A percentile compares a stretch with the other conserved stretches of the same genome.
Conservation (phyloP, 2,329 filamentous ascomycete species). For the Colletotrichum nymphaeae region DNA sequence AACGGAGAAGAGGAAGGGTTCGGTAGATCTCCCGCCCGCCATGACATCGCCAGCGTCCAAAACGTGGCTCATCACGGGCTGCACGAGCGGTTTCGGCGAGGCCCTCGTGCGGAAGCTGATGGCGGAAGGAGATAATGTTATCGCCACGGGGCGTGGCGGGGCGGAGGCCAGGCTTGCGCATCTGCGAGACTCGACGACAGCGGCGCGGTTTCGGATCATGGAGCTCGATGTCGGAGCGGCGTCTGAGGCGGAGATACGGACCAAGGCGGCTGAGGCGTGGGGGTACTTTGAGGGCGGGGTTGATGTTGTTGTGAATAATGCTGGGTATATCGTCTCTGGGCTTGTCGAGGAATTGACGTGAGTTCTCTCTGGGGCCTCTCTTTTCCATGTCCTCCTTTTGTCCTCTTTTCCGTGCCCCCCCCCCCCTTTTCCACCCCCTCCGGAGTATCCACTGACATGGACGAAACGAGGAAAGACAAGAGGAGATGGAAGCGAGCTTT, state of each 20-base stretch:
- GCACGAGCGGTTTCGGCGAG: constrained; percentile 56
- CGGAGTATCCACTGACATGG: neutral
- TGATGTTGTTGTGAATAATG: constrained; percentile 45
- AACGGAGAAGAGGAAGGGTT: too few species aligned
- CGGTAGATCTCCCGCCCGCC: too few species aligned
- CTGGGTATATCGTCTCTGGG: constrained; percentile 42
- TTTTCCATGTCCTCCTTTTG: neutral
- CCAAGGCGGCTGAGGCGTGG: neutral
- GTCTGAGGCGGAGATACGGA: neutral
- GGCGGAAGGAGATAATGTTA: constrained; percentile 51
- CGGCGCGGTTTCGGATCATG: neutral
- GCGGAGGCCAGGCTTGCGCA: constrained; percentile 46
- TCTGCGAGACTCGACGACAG: constrained; percentile 38
- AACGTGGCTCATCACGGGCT: constrained; percentile 54
- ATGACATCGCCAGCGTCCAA: neutral
- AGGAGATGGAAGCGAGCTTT: constrained; percentile 32
- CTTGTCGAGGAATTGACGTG: constrained; percentile 8
- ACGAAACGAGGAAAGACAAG: neutral
- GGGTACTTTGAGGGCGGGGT: constrained; percentile 38
- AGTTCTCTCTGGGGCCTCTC: neutral
- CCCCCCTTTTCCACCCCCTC: too few species aligned
- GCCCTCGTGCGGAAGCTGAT: constrained; percentile 50
- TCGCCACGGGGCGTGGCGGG: constrained; percentile 52
- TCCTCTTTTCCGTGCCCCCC: too few species aligned
- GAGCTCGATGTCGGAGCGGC: constrained; percentile 11